Percentiles rank a stretch among this genome's conserved stretches.
Evolutionary conservation across 208 protist species (phyloP).

Genomic region (Trypanosoma grayi): DNA sequence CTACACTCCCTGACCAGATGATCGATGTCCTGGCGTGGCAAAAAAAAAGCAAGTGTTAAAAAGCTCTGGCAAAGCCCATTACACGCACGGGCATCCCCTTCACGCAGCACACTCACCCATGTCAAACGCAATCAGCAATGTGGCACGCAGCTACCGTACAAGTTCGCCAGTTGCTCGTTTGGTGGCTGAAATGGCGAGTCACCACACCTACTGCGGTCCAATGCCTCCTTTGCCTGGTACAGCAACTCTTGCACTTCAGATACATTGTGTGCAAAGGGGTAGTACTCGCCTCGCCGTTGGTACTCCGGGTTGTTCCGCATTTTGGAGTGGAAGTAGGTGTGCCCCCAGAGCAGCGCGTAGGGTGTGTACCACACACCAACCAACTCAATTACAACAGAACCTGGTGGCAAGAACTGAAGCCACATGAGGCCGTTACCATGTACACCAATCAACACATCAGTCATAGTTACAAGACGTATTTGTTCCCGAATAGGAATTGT

Average conservation of each 20-base stretch:
- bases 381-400: constrained; percentile 28
- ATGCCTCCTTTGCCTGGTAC: constrained; percentile 14
- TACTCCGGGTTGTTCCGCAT: constrained; percentile 25
- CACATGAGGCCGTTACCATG: constrained; percentile 39
- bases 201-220: constrained; percentile 27
- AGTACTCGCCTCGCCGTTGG: constrained; percentile 17
- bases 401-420: constrained; percentile 27
- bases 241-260: constrained; percentile 21
- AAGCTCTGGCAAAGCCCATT: neutral
- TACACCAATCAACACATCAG: constrained; percentile 29
- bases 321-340: constrained; percentile 26
- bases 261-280: constrained; percentile 29
- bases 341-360: constrained; percentile 31
- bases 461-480: constrained; percentile 23
- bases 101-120: too few species aligned
- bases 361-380: constrained; percentile 36
- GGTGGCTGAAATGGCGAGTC: constrained; percentile 4
- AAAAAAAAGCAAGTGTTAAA: constrained; percentile 10
- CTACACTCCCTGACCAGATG: too few species aligned
- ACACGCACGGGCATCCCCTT: neutral
- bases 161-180: constrained; percentile 14
- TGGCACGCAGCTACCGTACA: constrained; percentile 17
- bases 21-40: too few species aligned
- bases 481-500: constrained; percentile 31
- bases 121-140: constrained; percentile 25